Percentiles rank a stretch among this genome's conserved stretches.
Conservation (phyloP, 2,329 filamentous ascomycete species). For the Magnaporthiopsis rhizophila region DNA sequence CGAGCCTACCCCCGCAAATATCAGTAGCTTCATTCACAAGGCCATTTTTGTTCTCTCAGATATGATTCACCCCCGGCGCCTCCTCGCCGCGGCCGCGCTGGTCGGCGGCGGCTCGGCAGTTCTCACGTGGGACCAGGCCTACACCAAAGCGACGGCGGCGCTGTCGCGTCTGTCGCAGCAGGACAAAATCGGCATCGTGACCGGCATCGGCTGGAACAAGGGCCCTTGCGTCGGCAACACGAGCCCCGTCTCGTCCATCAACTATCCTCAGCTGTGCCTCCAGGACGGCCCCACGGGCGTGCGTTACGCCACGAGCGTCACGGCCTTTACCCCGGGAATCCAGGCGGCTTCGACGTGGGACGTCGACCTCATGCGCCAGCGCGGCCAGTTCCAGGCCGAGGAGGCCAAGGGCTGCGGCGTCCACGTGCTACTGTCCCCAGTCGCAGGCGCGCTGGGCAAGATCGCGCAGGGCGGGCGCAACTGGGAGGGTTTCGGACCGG, state of each 20-base stretch:
- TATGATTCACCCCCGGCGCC: not conserved
- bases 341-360: slow-evolving; percentile 78
- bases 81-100: not conserved
- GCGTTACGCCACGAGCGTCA: slow-evolving; percentile 61
- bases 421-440: slow-evolving; percentile 35
- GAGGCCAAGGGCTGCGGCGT: slow-evolving; percentile 51
- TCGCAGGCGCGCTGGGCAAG: slow-evolving; percentile 67
- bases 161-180: slow-evolving; percentile 61
- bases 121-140: slow-evolving; percentile 55
- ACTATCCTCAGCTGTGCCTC: slow-evolving; percentile 66
- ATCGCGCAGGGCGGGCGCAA: slow-evolving; percentile 67
- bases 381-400: slow-evolving; percentile 59
- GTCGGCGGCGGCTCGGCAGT: not conserved
- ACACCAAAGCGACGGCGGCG: slow-evolving; percentile 59
- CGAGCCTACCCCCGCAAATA: not conserved
- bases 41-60: not conserved
- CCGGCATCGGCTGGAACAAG: slow-evolving; percentile 68
- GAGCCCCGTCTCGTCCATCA: slow-evolving; percentile 43
- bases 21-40: not conserved
- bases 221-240: slow-evolving; percentile 61
- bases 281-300: slow-evolving; percentile 76
- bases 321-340: slow-evolving; percentile 72
- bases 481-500: slow-evolving; percentile 76
- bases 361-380: slow-evolving; percentile 60
- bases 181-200: slow-evolving; percentile 75